Percentiles rank a stretch among this genome's conserved stretches.
phyloP scores from a whole-genome alignment of 2,329 filamentous ascomycete species.

The Ophiostoma fasciatum region DNA sequence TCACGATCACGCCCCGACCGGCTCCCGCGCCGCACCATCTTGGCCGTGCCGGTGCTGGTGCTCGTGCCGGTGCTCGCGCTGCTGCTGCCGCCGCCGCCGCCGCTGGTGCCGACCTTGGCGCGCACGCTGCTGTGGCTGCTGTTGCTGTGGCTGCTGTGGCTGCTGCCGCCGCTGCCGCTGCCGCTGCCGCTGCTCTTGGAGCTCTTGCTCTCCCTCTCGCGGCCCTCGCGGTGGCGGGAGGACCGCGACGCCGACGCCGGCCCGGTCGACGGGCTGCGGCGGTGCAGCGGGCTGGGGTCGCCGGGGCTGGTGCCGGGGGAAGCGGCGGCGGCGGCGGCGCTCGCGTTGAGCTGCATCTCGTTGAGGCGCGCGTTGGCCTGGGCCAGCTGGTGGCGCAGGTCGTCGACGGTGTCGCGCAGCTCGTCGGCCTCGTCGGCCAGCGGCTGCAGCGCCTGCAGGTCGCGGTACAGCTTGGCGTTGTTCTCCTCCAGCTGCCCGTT shows the following conservation, averaged over 20 bases:
- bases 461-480: constrained; percentile 10
- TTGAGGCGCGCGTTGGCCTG: constrained; percentile 12
- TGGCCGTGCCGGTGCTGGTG: neutral
- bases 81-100: neutral
- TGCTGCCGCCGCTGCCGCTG: neutral
- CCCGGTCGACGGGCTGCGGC: no score
- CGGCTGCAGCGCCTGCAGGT: no score
- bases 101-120: no score
- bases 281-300: constrained; percentile 1
- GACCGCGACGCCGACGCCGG: neutral
- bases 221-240: neutral
- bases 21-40: neutral
- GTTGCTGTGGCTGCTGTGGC: neutral
- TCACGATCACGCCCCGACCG: no score
- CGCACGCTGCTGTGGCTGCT: neutral
- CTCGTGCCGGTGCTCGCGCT: neutral
- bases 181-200: neutral
- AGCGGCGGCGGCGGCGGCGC: neutral
- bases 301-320: constrained; percentile 2
- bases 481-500: constrained; percentile 15
- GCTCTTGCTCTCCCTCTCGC: no score
- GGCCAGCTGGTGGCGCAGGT: constrained; percentile 12
- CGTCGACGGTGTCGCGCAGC: constrained; percentile 7
- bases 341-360: constrained; percentile 12
- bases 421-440: constrained; percentile 13